Evolutionary conservation across 2,329 filamentous ascomycete species (phyloP).

Genomic region (Botryotinia globosa): DNA sequence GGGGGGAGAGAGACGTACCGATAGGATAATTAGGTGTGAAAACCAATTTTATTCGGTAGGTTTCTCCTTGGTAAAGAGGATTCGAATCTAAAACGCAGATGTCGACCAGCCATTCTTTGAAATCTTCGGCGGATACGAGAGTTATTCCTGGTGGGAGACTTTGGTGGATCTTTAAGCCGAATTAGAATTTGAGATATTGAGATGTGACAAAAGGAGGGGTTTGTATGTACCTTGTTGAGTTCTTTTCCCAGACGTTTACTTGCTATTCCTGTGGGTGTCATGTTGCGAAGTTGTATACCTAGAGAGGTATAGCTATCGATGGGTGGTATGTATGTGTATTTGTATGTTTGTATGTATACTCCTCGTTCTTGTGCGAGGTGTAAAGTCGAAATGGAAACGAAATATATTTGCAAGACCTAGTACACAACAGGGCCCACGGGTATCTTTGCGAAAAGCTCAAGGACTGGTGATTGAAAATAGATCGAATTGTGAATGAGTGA

Average conservation of each 20-base stretch:
- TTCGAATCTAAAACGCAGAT: constrained; percentile 88
- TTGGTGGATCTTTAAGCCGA: constrained; percentile 34
- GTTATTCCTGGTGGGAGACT: constrained; percentile 64
- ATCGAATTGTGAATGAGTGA: not conserved
- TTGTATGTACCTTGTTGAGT: constrained; percentile 50
- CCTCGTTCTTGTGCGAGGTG: not conserved
- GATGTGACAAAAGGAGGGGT: not conserved
- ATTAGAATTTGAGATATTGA: not conserved
- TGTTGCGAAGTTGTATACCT: not conserved
- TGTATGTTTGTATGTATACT: not conserved
- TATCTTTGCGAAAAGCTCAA: not conserved
- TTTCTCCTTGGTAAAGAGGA: constrained; percentile 78
- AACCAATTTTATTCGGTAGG: constrained; percentile 80
- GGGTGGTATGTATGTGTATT: not conserved
- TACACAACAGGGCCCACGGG: not conserved
- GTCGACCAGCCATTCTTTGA: constrained; percentile 89
- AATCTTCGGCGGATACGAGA: constrained; percentile 76
- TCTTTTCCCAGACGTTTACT: constrained; percentile 60
- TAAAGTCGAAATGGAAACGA: not conserved
- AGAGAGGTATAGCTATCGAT: not conserved
- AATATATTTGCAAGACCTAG: not conserved
- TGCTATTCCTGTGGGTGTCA: constrained; percentile 38
- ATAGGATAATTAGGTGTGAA: constrained; percentile 88
- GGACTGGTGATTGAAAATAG: too few relatives aligned
- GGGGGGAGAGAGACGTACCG: constrained; percentile 51